Base-by-base conservation (phyloP, 1,284 basidiomycete genomes). In the Cryptococcus wingfieldii region DNA sequence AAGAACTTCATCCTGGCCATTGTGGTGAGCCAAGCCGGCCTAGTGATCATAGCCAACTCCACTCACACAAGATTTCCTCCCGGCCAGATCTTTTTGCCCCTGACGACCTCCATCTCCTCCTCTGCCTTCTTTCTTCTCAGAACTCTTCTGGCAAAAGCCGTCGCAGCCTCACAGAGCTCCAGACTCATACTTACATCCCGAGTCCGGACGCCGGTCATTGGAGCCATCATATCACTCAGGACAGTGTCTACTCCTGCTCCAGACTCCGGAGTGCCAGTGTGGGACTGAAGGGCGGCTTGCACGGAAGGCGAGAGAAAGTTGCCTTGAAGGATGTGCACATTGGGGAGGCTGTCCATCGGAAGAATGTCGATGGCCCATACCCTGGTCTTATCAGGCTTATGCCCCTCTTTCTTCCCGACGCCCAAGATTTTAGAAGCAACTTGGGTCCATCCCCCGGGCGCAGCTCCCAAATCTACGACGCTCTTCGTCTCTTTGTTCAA, bases 401-500 rank as follows among this genome's bases (percentile, higher is more conserved):
- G n/a, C 48, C 27, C 41, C 47, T 47, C 37, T 23, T 31, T 31
- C 12, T 16, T 42, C 18, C 23, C 27, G 5, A 50, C 37, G 13
- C 47, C 37, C 18, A 48, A 37, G 3, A 55, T 9, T 18, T 55
- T 81, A 25, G 79, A 79, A 0, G 86, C 85, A 19, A 90, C 88
- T 67, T 93, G 89, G 55, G 85, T 86, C 90, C 90, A 93, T 0
- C 90, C 89, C 5, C 90, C 90, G 0, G 90, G 90, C 1, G 90
- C 89, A 1, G 87, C 88, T 37, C 90, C 90, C 27, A 94, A 81
- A 72, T 93, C 90, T 2, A 92, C 83, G 0, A 92, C 84, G 3
- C 51, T 31, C 19, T 82, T 79, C 5, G 79, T 77, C 5, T 77
- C 62, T 0, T 56, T 57, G 2, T 59, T 73, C 43, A 89, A 77